These are phyloP conservation scores for Colletotrichum tofieldiae DNA, from an alignment of 2,329 filamentous ascomycete species.

Conservation along the genomic window DNA sequence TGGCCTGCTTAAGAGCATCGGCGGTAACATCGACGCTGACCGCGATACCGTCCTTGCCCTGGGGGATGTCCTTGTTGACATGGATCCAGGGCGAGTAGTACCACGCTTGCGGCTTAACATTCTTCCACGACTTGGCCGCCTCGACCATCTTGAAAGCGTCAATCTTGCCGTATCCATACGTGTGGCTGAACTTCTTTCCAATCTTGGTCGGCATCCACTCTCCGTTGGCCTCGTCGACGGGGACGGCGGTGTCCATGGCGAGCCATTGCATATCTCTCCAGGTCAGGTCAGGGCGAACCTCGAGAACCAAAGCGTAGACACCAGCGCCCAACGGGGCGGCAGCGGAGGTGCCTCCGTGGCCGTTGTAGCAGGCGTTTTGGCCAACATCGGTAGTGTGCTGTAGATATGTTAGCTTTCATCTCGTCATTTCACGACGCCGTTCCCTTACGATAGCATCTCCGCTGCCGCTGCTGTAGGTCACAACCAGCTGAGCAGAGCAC, in stretches of 20 bases:
- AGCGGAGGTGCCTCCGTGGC: slow-evolving; percentile 96
- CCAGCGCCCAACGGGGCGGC: slow-evolving; percentile 94
- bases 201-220: slow-evolving; percentile 88
- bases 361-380: slow-evolving; percentile 80
- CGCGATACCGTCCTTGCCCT: slow-evolving; percentile 85
- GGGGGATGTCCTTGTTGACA: slow-evolving; percentile 87
- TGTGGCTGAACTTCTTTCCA: slow-evolving; percentile 92
- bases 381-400: slow-evolving; percentile 96
- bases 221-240: slow-evolving; percentile 76
- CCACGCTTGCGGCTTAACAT: slow-evolving; percentile 97
- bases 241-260: slow-evolving; percentile 86
- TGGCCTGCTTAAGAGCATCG: slow-evolving; percentile 85
- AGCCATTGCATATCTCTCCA: slow-evolving; percentile 98
- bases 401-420: slow-evolving; percentile 43
- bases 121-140: slow-evolving; percentile 85
- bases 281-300: slow-evolving; percentile 86
- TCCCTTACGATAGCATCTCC: slow-evolving; percentile 82
- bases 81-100: slow-evolving; percentile 94
- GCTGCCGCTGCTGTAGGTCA: slow-evolving; percentile 95
- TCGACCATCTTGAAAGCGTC: slow-evolving; percentile 91
- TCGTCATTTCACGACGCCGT: neutral
- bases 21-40: slow-evolving; percentile 87
- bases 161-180: slow-evolving; percentile 95
- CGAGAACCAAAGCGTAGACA: slow-evolving; percentile 89
- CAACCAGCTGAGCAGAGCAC: slow-evolving; percentile 94